Conservation (phyloP, 768 basidiomycete species). For the Phlegmacium glaucopus region DNA sequence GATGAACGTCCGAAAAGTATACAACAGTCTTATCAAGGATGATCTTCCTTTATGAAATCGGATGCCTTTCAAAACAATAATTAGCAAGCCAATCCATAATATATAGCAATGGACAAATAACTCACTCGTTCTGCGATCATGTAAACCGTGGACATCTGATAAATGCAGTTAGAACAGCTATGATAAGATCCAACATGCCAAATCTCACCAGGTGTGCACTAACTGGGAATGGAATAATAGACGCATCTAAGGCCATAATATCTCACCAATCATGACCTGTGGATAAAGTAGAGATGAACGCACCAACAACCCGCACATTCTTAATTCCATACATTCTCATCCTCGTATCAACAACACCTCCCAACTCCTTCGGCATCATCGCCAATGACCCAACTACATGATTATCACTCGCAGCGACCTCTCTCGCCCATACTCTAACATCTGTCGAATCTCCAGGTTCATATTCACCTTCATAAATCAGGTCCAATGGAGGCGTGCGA, state of each 20-base stretch:
- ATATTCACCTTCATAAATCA: conserved; percentile 27
- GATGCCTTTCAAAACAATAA: too few species aligned
- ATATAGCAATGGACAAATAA: not conserved
- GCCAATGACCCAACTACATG: conserved; percentile 34
- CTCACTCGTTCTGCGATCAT: not conserved
- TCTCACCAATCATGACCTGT: not conserved
- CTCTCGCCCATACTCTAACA: conserved; percentile 23
- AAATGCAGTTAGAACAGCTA: not conserved
- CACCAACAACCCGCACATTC: conserved; percentile 34
- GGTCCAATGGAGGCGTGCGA: conserved; percentile 23
- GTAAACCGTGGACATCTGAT: not conserved
- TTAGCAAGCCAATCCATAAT: not conserved
- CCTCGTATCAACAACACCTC: conserved; percentile 35
- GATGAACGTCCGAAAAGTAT: too few species aligned
- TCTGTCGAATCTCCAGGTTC: conserved; percentile 26
- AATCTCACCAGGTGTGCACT: conserved; percentile 27
- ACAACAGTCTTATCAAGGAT: too few species aligned
- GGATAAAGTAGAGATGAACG: conserved; percentile 4
- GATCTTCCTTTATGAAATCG: too few species aligned
- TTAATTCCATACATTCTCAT: conserved; percentile 32
- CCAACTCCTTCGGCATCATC: conserved; percentile 37
- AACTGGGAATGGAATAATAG: conserved; percentile 31
- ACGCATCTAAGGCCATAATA: conserved; percentile 19
- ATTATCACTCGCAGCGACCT: conserved; percentile 26
- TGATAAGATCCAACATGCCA: not conserved